Base-by-base conservation (phyloP, 495 filamentous ascomycete species). In the Penicillium taxi region DNA sequence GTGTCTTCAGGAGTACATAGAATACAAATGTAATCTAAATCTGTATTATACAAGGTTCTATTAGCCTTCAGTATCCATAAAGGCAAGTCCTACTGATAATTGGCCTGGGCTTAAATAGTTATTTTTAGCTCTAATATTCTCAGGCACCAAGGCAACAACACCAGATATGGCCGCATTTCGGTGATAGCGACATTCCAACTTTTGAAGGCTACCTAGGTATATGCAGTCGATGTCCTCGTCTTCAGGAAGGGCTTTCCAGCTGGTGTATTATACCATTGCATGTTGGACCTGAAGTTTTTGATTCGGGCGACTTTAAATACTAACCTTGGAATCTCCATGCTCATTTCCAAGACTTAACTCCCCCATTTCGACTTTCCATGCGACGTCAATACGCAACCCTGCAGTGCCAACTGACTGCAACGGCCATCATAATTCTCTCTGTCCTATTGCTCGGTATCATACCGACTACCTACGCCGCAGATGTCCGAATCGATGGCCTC, bases 391-490 rank as follows among this genome's bases (percentile, higher is more conserved):
- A 75, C 45, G 75, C 73, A 52, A 75, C 70, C 42, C 63, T 83
- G 42, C 81, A 82, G 69, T 81, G 75, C 59, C 78, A 77, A 46
- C 62, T 87, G 45, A 75, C 71, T 56, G 80, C 81, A 52, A 80
- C 74, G 21, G 45, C 80, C 41, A 56, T 71, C 52, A 72, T 74
- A 26, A 72, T 74, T 20, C 52, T 73, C 28, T 48, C 79, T 22
- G 3, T 29, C n/a, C 14, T 9, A 43, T 80, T 38, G 53, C 64
- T 84, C 16, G 69, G 71, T 36, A 63, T 66, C 20, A 65, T 66
- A 21, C 67, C 68, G 40, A 31, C 18, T 67, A 80, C 75, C 26
- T 67, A 80, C 45, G 79, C 80, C 9, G 62, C 64, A 38, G 74
- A 80, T 32, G 48, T 74, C 18, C n/a, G 30, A 14, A 20, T 58